A percentile compares a stretch with the other conserved stretches of the same genome.
Evolutionary conservation across 1,139 yeast genomes (phyloP).

Genomic region (Sugiyamaella neomexicana): DNA sequence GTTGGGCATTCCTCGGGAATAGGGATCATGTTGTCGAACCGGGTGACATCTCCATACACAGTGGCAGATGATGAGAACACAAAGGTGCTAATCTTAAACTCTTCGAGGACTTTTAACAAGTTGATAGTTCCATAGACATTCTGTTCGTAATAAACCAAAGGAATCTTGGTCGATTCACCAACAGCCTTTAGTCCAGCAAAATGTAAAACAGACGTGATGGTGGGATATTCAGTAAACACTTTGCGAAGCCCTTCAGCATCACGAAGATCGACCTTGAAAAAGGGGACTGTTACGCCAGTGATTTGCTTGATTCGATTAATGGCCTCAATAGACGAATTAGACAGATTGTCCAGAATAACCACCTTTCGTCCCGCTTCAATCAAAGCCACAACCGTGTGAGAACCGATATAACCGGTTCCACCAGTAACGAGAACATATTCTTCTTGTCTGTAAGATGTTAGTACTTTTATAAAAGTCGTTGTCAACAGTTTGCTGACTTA

Average conservation of each 20-base stretch:
- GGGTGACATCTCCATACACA: conserved; percentile 79
- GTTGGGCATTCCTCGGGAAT: conserved; percentile 79
- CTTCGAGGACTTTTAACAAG: conserved; percentile 56
- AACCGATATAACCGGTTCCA: conserved; percentile 87
- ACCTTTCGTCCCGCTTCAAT: conserved; percentile 66
- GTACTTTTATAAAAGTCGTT: not conserved
- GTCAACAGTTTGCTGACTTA: not conserved
- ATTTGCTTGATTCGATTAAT: conserved; percentile 64
- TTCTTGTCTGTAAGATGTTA: not conserved
- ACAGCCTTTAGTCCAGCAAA: conserved; percentile 89
- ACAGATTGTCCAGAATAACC: conserved; percentile 68
- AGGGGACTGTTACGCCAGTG: conserved; percentile 52
- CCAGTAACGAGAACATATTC: conserved; percentile 68
- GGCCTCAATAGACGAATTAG: conserved; percentile 69
- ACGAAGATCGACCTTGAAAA: conserved; percentile 59
- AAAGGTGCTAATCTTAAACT: conserved; percentile 51
- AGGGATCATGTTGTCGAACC: conserved; percentile 72
- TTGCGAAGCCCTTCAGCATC: conserved; percentile 50
- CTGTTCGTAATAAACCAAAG: conserved; percentile 69
- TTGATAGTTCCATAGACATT: conserved; percentile 67
- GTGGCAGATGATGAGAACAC: conserved; percentile 83
- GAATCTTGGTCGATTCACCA: conserved; percentile 73
- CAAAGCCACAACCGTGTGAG: conserved; percentile 73
- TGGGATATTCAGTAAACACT: conserved; percentile 51
- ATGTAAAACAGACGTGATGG: conserved; percentile 65